phyloP scores from a whole-genome alignment of 2,329 filamentous ascomycete species.

The Phaeosphaeriaceae sp. region DNA sequence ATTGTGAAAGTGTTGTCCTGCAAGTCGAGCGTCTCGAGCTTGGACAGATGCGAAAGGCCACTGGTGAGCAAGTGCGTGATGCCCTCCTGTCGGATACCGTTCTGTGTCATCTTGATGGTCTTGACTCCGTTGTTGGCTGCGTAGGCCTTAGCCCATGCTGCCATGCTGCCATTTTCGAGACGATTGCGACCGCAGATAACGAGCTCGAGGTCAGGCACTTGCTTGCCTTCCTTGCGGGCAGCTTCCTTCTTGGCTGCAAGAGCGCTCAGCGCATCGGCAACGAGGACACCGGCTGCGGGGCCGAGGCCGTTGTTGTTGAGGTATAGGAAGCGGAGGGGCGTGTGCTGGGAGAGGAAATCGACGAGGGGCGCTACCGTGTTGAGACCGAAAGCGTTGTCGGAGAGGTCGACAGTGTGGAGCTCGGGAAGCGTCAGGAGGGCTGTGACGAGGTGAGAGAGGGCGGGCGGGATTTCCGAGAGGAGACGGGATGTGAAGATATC shows the following conservation, averaged over 20 bases:
- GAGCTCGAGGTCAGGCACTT: conserved; percentile 88
- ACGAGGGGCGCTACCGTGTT: conserved; percentile 94
- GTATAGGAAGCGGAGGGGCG: conserved; percentile 90
- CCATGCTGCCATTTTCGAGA: conserved; percentile 95
- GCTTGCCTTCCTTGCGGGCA: conserved; percentile 73
- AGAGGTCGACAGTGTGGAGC: conserved; percentile 91
- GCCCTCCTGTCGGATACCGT: conserved; percentile 94
- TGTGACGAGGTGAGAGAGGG: conserved; percentile 83
- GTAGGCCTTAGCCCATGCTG: conserved; percentile 89
- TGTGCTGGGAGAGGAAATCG: conserved; percentile 86
- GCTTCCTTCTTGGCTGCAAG: conserved; percentile 86
- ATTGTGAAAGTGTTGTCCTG: conserved; percentile 98
- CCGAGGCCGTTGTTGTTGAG: conserved; percentile 98
- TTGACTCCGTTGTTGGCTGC: conserved; percentile 81
- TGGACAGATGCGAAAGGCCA: conserved; percentile 75
- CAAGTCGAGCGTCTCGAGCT: conserved; percentile 81
- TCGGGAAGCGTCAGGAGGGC: conserved; percentile 85
- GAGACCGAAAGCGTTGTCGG: conserved; percentile 96
- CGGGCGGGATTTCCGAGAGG: conserved; percentile 90
- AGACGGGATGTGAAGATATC: conserved; percentile 98
- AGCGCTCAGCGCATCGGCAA: conserved; percentile 85
- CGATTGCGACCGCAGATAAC: conserved; percentile 96
- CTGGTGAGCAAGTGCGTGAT: conserved; percentile 81
- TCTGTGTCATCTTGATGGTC: conserved; percentile 96
- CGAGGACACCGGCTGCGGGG: conserved; percentile 85